phyloP scores from a whole-genome alignment of 345 rosid species.

The Isatis tinctoria region DNA sequence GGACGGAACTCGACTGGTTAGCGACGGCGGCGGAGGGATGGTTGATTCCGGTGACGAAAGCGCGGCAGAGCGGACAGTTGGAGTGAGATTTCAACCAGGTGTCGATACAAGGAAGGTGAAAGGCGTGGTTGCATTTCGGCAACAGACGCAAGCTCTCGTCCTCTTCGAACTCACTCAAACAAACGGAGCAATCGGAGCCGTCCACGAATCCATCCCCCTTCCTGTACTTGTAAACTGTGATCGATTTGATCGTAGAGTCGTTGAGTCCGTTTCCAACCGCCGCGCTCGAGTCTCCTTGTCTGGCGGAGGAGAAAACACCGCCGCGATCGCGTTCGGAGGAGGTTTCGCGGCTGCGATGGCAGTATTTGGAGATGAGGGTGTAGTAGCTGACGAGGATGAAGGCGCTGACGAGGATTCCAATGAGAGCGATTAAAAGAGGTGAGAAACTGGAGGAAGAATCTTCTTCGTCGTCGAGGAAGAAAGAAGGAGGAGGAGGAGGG shows the following conservation, averaged over 20 bases:
- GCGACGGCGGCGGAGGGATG: not conserved
- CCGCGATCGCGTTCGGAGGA: not conserved
- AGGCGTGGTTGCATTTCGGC: slow-evolving; percentile 84
- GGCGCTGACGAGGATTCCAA: slow-evolving; percentile 66
- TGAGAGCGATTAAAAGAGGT: slow-evolving; percentile 68
- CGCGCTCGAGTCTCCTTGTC: not conserved
- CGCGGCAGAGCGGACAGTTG: slow-evolving; percentile 86
- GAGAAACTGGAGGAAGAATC: slow-evolving; percentile 48
- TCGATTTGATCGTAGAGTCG: slow-evolving; percentile 53
- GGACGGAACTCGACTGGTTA: not conserved
- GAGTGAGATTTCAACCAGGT: slow-evolving; percentile 82
- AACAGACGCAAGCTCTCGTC: slow-evolving; percentile 58
- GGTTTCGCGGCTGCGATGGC: slow-evolving; percentile 39
- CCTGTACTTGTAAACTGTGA: slow-evolving; percentile 48
- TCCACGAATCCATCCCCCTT: slow-evolving; percentile 55
- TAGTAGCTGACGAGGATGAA: slow-evolving; percentile 73
- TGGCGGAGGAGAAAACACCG: not conserved
- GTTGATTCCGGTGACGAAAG: slow-evolving; percentile 15
- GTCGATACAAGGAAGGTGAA: slow-evolving; percentile 82
- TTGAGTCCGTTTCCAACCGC: slow-evolving; percentile 46
- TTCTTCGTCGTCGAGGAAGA: slow-evolving; percentile 21
- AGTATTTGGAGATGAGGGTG: slow-evolving; percentile 61
- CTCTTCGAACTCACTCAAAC: slow-evolving; percentile 69
- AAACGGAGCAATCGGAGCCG: slow-evolving; percentile 65
- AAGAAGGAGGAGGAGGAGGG: slow-evolving; percentile 81